phyloP scores from a whole-genome alignment of 441 rosid genomes.

The Melastoma candidum region DNA sequence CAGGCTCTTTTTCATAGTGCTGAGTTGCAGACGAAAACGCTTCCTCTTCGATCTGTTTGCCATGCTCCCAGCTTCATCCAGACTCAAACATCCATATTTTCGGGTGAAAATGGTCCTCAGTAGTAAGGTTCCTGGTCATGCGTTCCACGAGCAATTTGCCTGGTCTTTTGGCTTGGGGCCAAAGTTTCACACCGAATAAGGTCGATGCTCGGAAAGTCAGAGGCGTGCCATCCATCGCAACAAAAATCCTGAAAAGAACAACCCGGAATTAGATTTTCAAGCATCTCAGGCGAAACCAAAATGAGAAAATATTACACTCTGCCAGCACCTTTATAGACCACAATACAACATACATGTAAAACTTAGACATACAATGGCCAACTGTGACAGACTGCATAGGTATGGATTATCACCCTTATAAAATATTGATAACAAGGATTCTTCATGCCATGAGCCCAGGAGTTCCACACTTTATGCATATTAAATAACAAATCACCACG shows the following conservation, averaged over 20 bases:
- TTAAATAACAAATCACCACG: no score
- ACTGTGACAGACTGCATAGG: no score
- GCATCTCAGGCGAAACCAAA: no score
- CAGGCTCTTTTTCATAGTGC: constrained; percentile 80
- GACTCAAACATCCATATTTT: constrained; percentile 60
- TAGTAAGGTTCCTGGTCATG: constrained; percentile 53
- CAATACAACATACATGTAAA: no score
- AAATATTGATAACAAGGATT: no score
- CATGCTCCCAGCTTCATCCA: constrained; percentile 75
- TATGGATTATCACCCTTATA: no score
- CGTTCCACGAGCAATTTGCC: constrained; percentile 71
- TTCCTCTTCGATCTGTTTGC: constrained; percentile 55
- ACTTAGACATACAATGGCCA: no score
- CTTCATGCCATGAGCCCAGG: no score
- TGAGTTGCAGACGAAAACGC: constrained; percentile 51
- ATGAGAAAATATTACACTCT: no score
- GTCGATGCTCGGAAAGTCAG: constrained; percentile 36
- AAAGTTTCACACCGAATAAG: constrained; percentile 68
- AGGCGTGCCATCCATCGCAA: constrained; percentile 40
- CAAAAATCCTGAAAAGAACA: constrained; percentile 17
- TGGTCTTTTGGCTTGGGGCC: constrained; percentile 88
- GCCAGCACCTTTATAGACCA: no score
- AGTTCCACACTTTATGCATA: no score
- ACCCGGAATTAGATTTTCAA: no score
- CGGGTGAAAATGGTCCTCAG: constrained; percentile 70